Evolutionary conservation across 495 filamentous ascomycete genomes (phyloP).

Genomic region (Chaetomidium leptoderma): DNA sequence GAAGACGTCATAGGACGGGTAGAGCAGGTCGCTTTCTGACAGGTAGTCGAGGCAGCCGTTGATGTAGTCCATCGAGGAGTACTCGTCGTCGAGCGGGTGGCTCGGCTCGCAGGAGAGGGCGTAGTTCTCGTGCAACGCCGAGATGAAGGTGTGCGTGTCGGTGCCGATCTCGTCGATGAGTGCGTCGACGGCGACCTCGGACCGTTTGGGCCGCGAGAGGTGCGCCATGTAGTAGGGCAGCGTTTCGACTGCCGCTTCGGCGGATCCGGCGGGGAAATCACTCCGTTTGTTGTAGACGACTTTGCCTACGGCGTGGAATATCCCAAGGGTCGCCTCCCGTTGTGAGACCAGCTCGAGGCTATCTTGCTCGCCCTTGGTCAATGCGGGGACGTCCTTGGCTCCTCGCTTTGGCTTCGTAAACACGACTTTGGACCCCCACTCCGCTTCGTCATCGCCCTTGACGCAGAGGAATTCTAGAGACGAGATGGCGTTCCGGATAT

Average conservation of each 20-base stretch:
- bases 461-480: constrained; percentile 87
- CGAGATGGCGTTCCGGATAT: constrained; percentile 85
- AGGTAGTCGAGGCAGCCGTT: constrained; percentile 74
- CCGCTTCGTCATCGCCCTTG: constrained; percentile 59
- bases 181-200: constrained; percentile 66
- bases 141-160: constrained; percentile 81
- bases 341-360: constrained; percentile 72
- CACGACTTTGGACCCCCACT: constrained; percentile 63
- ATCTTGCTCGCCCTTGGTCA: constrained; percentile 69
- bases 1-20: constrained; percentile 54
- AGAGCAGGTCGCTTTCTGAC: constrained; percentile 81
- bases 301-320: constrained; percentile 95
- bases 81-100: constrained; percentile 40
- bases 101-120: constrained; percentile 69
- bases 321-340: constrained; percentile 77
- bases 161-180: constrained; percentile 87
- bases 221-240: constrained; percentile 61
- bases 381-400: constrained; percentile 47
- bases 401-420: constrained; percentile 59
- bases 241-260: constrained; percentile 38
- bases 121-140: constrained; percentile 95
- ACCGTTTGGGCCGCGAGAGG: constrained; percentile 57
- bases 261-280: constrained; percentile 32
- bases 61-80: constrained; percentile 60
- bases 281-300: constrained; percentile 90